Percentiles rank a stretch among this genome's conserved stretches.
Conservation (phyloP, 192 early-diverging fungal genomes). For the Umbelopsis isabellina region DNA sequence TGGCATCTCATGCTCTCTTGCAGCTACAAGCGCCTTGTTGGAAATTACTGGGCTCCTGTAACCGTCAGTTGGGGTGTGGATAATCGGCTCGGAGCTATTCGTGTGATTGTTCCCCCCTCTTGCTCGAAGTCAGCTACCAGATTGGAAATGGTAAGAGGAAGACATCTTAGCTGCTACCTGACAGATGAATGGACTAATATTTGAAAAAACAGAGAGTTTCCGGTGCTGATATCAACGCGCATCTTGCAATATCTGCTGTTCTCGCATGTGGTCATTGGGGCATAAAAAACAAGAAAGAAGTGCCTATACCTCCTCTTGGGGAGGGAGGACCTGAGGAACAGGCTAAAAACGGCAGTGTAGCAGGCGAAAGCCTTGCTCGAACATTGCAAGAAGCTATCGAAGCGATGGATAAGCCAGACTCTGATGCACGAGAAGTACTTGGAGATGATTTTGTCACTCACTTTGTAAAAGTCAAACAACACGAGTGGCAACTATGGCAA, state of each 20-base stretch:
- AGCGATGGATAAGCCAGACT: conserved; percentile 64
- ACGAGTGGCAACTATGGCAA: conserved; percentile 79
- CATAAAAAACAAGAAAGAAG: conserved; percentile 57
- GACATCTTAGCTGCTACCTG: not conserved
- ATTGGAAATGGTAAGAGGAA: conserved; percentile 62
- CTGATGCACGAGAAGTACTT: conserved; percentile 70
- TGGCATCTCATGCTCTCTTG: not conserved
- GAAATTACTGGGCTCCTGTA: conserved; percentile 85
- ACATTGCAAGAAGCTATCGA: conserved; percentile 67
- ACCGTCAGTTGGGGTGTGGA: conserved; percentile 83
- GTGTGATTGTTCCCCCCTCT: conserved; percentile 75
- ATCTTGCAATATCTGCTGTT: conserved; percentile 73
- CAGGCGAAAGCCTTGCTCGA: conserved; percentile 50
- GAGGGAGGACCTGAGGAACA: conserved; percentile 7
- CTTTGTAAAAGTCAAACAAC: conserved; percentile 69
- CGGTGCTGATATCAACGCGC: conserved; percentile 84
- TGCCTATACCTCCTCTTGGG: conserved; percentile 47
- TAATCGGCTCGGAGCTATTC: conserved; percentile 69
- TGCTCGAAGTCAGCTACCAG: conserved; percentile 66
- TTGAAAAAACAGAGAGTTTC: conserved; percentile 57
- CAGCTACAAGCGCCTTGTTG: conserved; percentile 80
- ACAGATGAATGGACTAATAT: not conserved
- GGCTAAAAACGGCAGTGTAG: conserved; percentile 26
- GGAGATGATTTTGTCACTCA: conserved; percentile 82
- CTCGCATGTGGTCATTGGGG: conserved; percentile 75